Conservation (phyloP, 2,329 filamentous ascomycete species). For the Dryadomyces quercus-mongolicae region DNA sequence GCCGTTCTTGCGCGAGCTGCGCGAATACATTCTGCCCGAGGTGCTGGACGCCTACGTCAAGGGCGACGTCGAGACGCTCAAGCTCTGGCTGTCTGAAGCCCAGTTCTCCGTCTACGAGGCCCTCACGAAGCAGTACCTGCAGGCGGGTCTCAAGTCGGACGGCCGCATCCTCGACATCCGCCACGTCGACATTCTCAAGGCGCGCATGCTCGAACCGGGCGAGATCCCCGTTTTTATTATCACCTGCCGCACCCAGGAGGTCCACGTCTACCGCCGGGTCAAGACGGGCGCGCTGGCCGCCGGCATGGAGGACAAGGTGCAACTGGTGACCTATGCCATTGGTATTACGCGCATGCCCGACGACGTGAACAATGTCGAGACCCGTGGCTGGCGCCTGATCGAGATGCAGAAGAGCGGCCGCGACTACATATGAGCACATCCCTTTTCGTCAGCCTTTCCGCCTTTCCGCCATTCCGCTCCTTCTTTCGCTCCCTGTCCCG, state of each 20-base stretch:
- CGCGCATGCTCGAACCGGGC: conserved; percentile 70
- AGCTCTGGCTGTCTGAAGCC: conserved; percentile 89
- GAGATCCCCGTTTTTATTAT: conserved; percentile 95
- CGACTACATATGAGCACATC: conserved; percentile 51
- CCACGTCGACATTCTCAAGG: conserved; percentile 77
- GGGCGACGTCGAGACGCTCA: conserved; percentile 80
- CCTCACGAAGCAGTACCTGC: conserved; percentile 91
- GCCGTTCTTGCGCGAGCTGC: conserved; percentile 86
- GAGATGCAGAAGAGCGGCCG: conserved; percentile 97
- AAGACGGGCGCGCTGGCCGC: conserved; percentile 85
- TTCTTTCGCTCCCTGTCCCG: not conserved
- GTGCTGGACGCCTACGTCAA: conserved; percentile 97
- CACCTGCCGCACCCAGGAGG: conserved; percentile 91
- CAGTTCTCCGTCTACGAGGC: conserved; percentile 96
- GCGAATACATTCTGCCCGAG: conserved; percentile 95
- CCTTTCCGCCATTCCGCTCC: not conserved
- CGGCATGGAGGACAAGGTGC: conserved; percentile 97
- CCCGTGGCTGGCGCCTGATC: conserved; percentile 90
- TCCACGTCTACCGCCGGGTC: conserved; percentile 89
- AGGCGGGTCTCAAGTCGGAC: conserved; percentile 85
- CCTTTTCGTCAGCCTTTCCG: not conserved
- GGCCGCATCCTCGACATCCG: conserved; percentile 92
- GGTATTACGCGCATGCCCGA: conserved; percentile 88
- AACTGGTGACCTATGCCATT: conserved; percentile 96
- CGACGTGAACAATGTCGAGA: conserved; percentile 94